Conservation (phyloP, 1,139 yeast species). For the Arxiozyma slooffiae region DNA sequence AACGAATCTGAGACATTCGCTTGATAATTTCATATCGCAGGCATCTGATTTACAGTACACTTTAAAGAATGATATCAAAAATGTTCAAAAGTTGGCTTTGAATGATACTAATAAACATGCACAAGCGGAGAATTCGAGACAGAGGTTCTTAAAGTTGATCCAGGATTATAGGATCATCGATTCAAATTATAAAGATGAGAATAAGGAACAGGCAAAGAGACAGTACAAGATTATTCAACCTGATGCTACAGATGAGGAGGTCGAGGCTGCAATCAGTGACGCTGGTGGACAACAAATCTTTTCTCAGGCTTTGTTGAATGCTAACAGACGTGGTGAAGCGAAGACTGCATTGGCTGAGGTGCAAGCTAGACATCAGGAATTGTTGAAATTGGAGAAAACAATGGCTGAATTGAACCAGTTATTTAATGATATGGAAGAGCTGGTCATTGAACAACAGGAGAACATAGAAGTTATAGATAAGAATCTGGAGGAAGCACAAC, state of each 20-base stretch:
- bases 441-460: slow-evolving; percentile 92
- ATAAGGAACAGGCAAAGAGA: slow-evolving; percentile 81
- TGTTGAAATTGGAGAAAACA: slow-evolving; percentile 87
- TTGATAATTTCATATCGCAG: slow-evolving; percentile 68
- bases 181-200: slow-evolving; percentile 75
- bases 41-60: slow-evolving; percentile 69
- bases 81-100: slow-evolving; percentile 62
- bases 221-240: slow-evolving; percentile 91
- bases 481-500: slow-evolving; percentile 74
- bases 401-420: slow-evolving; percentile 93
- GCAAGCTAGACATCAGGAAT: slow-evolving; percentile 90
- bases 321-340: slow-evolving; percentile 94
- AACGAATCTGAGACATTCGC: slow-evolving; percentile 59
- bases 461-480: slow-evolving; percentile 76
- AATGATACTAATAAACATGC: slow-evolving; percentile 72
- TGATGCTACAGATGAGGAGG: slow-evolving; percentile 79
- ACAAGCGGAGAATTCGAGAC: slow-evolving; percentile 84
- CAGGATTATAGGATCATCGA: slow-evolving; percentile 83
- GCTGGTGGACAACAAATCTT: slow-evolving; percentile 83
- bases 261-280: slow-evolving; percentile 74
- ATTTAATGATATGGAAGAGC: slow-evolving; percentile 92
- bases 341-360: slow-evolving; percentile 92
- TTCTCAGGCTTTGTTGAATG: slow-evolving; percentile 84
- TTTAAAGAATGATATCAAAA: slow-evolving; percentile 67
- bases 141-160: slow-evolving; percentile 74